Evolutionary conservation across 176 grass and related monocot species (phyloP).

Genomic region (Tillandsia fasciculata): DNA sequence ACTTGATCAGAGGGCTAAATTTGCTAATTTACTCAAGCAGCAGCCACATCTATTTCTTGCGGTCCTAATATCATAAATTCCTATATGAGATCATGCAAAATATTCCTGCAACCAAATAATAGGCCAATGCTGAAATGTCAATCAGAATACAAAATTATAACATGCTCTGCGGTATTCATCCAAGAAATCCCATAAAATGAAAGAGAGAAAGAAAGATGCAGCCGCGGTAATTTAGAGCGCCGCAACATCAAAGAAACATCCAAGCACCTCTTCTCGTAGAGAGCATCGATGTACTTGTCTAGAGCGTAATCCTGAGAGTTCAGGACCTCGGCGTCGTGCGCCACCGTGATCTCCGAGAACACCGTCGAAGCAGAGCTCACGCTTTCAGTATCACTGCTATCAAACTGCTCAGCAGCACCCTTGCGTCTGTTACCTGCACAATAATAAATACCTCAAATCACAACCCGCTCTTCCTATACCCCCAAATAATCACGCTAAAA

Average conservation of each 20-base stretch:
- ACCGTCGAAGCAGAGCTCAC: slow-evolving; percentile 42
- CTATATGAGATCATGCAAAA: not conserved
- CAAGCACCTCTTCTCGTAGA: slow-evolving; percentile 87
- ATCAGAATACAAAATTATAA: not conserved
- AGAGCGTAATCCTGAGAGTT: slow-evolving; percentile 76
- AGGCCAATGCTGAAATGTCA: not conserved
- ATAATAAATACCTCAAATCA: not conserved
- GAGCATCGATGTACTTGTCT: slow-evolving; percentile 70
- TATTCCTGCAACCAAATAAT: not conserved
- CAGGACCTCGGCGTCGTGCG: slow-evolving; percentile 49
- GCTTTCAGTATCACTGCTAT: slow-evolving; percentile 91
- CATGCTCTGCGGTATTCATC: not conserved
- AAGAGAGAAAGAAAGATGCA: not conserved
- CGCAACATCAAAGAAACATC: slow-evolving; percentile 6
- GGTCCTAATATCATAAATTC: not conserved
- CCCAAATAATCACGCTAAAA: too few relatives aligned
- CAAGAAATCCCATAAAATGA: not conserved
- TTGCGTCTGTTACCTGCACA: slow-evolving; percentile 22
- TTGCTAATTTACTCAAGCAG: not conserved
- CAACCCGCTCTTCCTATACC: not conserved
- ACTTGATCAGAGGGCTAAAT: not conserved
- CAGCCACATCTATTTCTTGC: not conserved
- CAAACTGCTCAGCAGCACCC: slow-evolving; percentile 51
- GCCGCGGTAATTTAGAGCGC: not conserved
- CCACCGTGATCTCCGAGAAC: slow-evolving; percentile 44